Evolutionary conservation across 495 filamentous ascomycete species (phyloP).

Genomic region (Penicillium tannophilum): DNA sequence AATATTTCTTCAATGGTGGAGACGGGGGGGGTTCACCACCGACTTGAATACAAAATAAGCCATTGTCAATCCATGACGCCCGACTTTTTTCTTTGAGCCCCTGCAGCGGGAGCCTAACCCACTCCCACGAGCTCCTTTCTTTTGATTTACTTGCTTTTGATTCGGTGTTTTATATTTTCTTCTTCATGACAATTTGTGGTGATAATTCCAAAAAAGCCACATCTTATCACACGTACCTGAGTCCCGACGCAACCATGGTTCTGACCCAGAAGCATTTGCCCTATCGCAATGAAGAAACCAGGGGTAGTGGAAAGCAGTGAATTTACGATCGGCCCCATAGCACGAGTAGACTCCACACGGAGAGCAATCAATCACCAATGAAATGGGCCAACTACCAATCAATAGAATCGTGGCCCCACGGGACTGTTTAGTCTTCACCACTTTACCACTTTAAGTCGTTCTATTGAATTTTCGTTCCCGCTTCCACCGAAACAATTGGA

Average conservation of each 20-base stretch:
- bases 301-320: constrained; percentile 8
- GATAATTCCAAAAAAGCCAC: not conserved
- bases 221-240: constrained; percentile 8
- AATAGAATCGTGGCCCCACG: constrained; percentile 1
- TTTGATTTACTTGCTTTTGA: not conserved
- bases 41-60: constrained; percentile 4
- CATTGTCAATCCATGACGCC: constrained; percentile 4
- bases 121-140: constrained; percentile 5
- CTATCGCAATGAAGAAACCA: constrained; percentile 22
- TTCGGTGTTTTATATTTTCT: not conserved
- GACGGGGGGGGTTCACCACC: constrained; percentile 27
- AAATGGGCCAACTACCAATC: not conserved
- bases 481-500: constrained; percentile 4
- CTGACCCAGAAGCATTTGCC: not conserved
- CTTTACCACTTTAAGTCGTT: not conserved
- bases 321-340: constrained; percentile 8
- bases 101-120: constrained; percentile 9
- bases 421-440: constrained; percentile 3
- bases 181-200: not conserved
- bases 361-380: not conserved
- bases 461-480: constrained; percentile 7
- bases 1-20: constrained; percentile 13
- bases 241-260: constrained; percentile 12
- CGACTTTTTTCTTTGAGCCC: constrained; percentile 5
- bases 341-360: not conserved